phyloP scores from a whole-genome alignment of 306 rosid genomes.

The Cajanus cajan region DNA sequence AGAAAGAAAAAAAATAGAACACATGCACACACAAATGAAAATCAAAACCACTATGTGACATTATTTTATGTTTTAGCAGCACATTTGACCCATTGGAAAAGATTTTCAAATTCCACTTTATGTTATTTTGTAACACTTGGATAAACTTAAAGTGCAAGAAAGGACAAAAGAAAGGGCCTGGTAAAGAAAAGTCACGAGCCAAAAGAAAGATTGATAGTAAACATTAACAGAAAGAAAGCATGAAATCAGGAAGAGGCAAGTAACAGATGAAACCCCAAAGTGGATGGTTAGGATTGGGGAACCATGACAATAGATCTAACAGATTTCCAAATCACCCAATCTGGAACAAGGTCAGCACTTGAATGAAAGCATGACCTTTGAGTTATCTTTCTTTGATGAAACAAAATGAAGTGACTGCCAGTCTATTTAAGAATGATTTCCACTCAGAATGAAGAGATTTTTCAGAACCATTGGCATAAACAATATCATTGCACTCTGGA shows the following conservation, averaged over 20 bases:
- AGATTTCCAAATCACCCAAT: neutral
- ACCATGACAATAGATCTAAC: neutral
- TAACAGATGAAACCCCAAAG: neutral
- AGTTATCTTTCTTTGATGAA: neutral
- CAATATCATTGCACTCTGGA: neutral
- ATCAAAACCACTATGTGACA: neutral
- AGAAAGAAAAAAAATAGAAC: neutral
- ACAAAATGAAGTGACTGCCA: neutral
- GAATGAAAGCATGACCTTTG: neutral
- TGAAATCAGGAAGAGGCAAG: neutral
- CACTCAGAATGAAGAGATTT: neutral
- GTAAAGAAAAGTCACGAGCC: neutral
- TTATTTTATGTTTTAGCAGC: neutral
- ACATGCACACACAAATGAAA: neutral
- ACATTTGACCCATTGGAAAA: neutral
- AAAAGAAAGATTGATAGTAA: neutral
- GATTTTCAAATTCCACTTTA: neutral
- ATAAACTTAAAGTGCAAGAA: neutral
- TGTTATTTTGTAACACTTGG: neutral
- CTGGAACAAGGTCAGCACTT: neutral
- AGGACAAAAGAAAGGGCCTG: neutral
- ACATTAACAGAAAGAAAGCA: neutral
- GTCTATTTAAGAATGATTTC: neutral
- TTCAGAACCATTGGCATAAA: neutral
- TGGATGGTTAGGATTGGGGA: neutral